Evolutionary conservation across 768 basidiomycete genomes (phyloP), one percentile per base, ranked within the genome.

Genomic region (Rhizopogon sp.): DNA sequence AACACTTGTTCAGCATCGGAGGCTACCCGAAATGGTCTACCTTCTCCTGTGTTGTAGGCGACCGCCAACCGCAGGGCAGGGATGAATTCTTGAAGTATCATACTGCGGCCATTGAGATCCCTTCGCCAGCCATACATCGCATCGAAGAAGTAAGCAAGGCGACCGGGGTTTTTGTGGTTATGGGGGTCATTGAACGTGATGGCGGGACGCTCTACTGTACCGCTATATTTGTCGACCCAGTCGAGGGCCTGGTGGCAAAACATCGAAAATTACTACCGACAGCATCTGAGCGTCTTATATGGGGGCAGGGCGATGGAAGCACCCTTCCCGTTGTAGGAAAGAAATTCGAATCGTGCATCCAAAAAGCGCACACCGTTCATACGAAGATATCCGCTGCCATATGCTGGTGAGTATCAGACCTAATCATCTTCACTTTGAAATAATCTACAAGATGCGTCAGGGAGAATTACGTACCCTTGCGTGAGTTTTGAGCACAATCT

Each of bases 401-500:
- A 41, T 84, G 83, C 61, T 83, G 83, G 83, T 80, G 53, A 67
- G 78, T 58, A 11, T 17, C 6, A 31, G 33, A 20, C 5, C 8
- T 37, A 14, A 37, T 49, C 31, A 8, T 16, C 20, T 11, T 33
- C 5, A 16, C n/a, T 44, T 33, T 43, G 42, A 55, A 53, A 22
- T 33, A 39, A 17, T 39, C 1, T 16, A 25, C 14, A 14, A 9
- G 20, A 16, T 22, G 50, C n/a, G 50, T 40, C 51, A 85, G 84
- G 85, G 85, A 87, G 57, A 85, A 86, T 62, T 84, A 84, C 57
- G 84, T 85, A 83, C 85, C 85, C 17, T 62, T 85, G 53, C 63
- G 81, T 83, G 55, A 45, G 80, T 70, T 41, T 43, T 33, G 46
- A n/a, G 35, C 20, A 7, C 37, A 9, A 22, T 37, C 20, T 25